Conservation (phyloP, 495 filamentous ascomycete genomes). For the Aspergillus campestris region DNA sequence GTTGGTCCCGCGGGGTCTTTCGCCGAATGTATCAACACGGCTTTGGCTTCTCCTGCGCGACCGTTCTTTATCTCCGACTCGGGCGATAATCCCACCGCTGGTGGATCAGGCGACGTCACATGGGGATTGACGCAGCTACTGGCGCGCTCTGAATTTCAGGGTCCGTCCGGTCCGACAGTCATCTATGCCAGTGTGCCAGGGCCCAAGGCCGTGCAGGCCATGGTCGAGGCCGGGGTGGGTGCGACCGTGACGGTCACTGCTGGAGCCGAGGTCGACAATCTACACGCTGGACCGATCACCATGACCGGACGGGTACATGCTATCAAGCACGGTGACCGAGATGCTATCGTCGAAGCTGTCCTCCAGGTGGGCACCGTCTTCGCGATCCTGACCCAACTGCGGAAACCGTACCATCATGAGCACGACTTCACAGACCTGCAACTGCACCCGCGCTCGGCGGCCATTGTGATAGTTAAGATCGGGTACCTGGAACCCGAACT, state of each 20-base stretch:
- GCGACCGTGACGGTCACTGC: conserved; percentile 45
- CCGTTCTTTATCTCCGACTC: conserved; percentile 54
- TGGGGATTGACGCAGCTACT: conserved; percentile 43
- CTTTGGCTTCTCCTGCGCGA: conserved; percentile 32
- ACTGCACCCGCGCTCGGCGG: conserved; percentile 35
- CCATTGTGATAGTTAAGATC: conserved; percentile 53
- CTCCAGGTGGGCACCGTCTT: conserved; percentile 45
- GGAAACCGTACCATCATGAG: conserved; percentile 51
- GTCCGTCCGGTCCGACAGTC: conserved; percentile 29
- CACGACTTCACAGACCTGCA: conserved; percentile 44
- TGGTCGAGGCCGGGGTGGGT: conserved; percentile 41
- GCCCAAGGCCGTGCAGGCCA: conserved; percentile 34
- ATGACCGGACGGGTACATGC: conserved; percentile 47
- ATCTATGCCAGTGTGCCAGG: conserved; percentile 53
- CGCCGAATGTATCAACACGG: conserved; percentile 39
- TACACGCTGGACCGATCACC: conserved; percentile 43
- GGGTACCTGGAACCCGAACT: conserved; percentile 52
- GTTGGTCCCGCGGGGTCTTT: conserved; percentile 47
- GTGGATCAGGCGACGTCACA: conserved; percentile 48
- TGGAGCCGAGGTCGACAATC: conserved; percentile 45
- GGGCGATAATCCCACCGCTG: conserved; percentile 50
- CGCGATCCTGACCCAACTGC: conserved; percentile 46
- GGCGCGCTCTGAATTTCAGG: conserved; percentile 37
- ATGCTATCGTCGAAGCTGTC: conserved; percentile 44
- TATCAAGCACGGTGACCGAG: conserved; percentile 43